Evolutionary conservation across 2,329 filamentous ascomycete genomes (phyloP).

Genomic region (Mycosphaerella arachidis): DNA sequence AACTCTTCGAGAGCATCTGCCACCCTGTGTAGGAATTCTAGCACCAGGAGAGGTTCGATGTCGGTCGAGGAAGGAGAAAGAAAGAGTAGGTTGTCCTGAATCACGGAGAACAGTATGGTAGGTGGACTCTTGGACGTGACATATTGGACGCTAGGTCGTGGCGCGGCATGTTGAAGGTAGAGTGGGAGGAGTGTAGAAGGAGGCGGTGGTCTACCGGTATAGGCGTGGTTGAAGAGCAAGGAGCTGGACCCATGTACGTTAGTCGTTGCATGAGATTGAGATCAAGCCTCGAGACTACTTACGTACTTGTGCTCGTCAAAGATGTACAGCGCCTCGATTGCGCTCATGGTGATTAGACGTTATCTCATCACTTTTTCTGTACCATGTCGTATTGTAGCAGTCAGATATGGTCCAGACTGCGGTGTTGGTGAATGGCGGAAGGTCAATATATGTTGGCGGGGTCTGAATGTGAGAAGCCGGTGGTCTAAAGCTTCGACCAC

Average conservation of each 20-base stretch:
- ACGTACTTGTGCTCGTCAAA: slow-evolving; percentile 90
- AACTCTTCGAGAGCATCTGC: slow-evolving; percentile 94
- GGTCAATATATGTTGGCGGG: neutral
- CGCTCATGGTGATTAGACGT: slow-evolving; percentile 47
- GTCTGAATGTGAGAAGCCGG: neutral
- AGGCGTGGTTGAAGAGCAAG: slow-evolving; percentile 82
- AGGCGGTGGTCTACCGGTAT: slow-evolving; percentile 74
- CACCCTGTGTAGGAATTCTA: slow-evolving; percentile 91
- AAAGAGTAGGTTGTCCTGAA: slow-evolving; percentile 83
- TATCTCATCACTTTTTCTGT: slow-evolving; percentile 11
- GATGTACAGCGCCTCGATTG: slow-evolving; percentile 93
- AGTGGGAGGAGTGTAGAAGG: slow-evolving; percentile 73
- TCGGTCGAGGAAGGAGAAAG: slow-evolving; percentile 80
- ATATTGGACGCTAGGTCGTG: slow-evolving; percentile 82
- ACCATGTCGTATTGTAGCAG: neutral
- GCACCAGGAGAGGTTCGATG: slow-evolving; percentile 79
- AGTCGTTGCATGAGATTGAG: slow-evolving; percentile 11
- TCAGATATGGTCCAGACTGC: neutral
- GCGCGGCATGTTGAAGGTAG: slow-evolving; percentile 76
- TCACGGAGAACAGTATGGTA: slow-evolving; percentile 80
- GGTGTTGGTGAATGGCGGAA: neutral
- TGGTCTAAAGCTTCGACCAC: neutral
- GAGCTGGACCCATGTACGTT: slow-evolving; percentile 50
- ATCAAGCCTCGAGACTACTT: slow-evolving; percentile 21
- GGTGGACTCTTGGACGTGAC: slow-evolving; percentile 76